phyloP scores from a whole-genome alignment of 495 filamentous ascomycete genomes.

The Penicillium desertorum region DNA sequence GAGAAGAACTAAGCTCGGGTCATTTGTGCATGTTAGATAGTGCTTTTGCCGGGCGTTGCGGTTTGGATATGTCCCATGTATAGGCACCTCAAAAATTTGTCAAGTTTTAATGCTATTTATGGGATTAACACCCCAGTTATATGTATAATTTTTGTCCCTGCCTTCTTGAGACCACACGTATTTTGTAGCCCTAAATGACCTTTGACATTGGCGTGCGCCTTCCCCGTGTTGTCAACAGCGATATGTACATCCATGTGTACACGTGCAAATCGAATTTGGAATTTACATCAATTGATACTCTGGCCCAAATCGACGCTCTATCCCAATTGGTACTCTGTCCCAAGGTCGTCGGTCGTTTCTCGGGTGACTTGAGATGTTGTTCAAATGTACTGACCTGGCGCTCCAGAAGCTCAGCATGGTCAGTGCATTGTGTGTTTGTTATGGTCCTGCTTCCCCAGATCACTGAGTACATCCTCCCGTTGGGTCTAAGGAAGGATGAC shows the following conservation, averaged over 20 bases:
- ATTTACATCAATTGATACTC: no score
- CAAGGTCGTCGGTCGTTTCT: neutral
- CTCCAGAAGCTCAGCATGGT: no score
- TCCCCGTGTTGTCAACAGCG: neutral
- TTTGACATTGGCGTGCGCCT: neutral
- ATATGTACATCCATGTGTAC: neutral
- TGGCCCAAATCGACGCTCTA: no score
- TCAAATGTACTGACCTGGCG: neutral
- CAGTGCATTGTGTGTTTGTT: neutral
- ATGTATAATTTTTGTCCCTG: neutral
- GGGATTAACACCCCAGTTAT: constrained; percentile 8
- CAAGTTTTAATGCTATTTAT: constrained; percentile 14
- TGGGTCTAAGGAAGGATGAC: no score
- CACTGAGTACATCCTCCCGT: no score
- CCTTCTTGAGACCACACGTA: neutral
- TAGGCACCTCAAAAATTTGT: constrained; percentile 19
- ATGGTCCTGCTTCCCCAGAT: neutral
- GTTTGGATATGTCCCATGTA: constrained; percentile 17
- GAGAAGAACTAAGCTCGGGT: constrained; percentile 26
- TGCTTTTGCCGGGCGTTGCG: constrained; percentile 16
- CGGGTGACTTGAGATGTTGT: neutral
- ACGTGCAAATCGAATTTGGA: neutral
- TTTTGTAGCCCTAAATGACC: neutral
- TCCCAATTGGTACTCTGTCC: no score
- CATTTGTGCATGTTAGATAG: constrained; percentile 16